Base-by-base conservation (phyloP, 495 filamentous ascomycete genomes). In the Lasiosphaeria ovina region DNA sequence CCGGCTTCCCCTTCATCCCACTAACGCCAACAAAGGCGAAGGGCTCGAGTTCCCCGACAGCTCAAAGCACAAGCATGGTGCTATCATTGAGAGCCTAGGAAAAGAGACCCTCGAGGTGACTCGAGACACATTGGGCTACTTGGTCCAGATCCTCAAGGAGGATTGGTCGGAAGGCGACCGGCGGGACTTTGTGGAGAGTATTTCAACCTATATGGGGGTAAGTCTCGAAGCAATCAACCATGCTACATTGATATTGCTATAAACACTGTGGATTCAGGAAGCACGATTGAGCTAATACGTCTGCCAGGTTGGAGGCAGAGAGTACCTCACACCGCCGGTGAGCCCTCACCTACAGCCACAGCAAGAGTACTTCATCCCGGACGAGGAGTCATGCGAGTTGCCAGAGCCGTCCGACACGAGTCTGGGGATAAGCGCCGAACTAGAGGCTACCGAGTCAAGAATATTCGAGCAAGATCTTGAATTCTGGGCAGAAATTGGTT, bases 321-420 rank as follows among this genome's bases (percentile, higher is more conserved):
- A 76, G 42, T 76, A 69, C 32, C 45, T 87, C 34, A 85, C 86
- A 10, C 87, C 87, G 35, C 86, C 84, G 11, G 69, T 89, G 10
- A 79, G 84, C 44, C 85, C 86, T 3, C 54, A 72, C 16, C 63
- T 70, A 5, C 75, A 74, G 8, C 52, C 75, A 1, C 44, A 63
- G 11, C 44, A 47, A 1, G 67, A 72, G 17, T 74, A 75, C 38
- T 85, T 77, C 49, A 57, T 82, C 34, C 79, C 83, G 8, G 77
- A 79, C 8, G 76, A 76, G 4, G 69, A 74, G 9, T 70, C 51
- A 5, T 83, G 77, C 58, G 68, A 78, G 57, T 48, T 88, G n/a
- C 81, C 85, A 4, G 60, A 82, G 6, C 72, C 80, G 1, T 83
- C 83, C n/a, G 79, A 84, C 57, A 66, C 68, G 1, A 74, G 68